Evolutionary conservation across 2,329 filamentous ascomycete genomes (phyloP).

Genomic region (Harringtonia aguacate): DNA sequence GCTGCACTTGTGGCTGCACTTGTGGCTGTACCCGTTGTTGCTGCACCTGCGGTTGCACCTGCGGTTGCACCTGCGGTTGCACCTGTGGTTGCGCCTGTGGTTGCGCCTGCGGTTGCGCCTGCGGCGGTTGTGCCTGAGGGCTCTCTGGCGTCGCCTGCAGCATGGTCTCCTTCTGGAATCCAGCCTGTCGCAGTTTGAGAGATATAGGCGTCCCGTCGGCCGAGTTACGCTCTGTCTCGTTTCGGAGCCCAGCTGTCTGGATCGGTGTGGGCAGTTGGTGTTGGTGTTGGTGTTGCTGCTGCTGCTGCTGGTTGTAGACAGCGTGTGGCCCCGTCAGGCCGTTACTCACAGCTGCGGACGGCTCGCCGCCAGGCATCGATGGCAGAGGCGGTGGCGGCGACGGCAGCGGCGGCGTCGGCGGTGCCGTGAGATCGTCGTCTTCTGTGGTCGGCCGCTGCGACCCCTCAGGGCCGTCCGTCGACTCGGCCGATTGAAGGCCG

Average conservation of each 20-base stretch:
- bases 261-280: too few species aligned
- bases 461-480: neutral
- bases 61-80: constrained; percentile 5
- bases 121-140: neutral
- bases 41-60: constrained; percentile 1
- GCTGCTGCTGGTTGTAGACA: neutral
- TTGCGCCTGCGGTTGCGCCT: neutral
- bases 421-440: neutral
- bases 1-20: constrained; percentile 13
- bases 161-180: too few species aligned
- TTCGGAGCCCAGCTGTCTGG: too few species aligned
- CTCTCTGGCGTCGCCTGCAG: too few species aligned
- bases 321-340: neutral
- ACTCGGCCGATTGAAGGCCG: constrained; percentile 17
- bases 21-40: constrained; percentile 10
- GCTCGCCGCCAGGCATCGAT: constrained; percentile 1
- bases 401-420: neutral
- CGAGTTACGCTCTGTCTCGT: too few species aligned
- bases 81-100: neutral
- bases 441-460: neutral
- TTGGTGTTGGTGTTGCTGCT: too few species aligned
- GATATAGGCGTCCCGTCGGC: too few species aligned
- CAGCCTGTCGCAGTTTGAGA: too few species aligned
- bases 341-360: neutral
- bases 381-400: neutral